phyloP scores from a whole-genome alignment of 371 early-diverging fungal species.

The Syncephalastrum sp. region DNA sequence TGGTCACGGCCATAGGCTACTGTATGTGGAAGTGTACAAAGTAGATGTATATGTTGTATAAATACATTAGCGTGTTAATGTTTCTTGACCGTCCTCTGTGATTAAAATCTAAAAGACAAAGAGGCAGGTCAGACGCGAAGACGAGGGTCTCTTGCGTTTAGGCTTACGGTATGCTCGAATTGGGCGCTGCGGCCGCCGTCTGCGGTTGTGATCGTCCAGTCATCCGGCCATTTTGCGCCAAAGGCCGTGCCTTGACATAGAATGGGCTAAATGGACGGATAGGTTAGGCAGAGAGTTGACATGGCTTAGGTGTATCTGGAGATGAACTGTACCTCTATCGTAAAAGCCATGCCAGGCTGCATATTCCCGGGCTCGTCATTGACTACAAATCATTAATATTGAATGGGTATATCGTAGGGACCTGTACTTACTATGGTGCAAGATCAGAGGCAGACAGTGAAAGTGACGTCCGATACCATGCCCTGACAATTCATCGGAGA shows the following conservation, averaged over 20 bases:
- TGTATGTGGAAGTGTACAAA: constrained; percentile 35
- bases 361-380: constrained; percentile 65
- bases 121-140: too few species aligned
- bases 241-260: constrained; percentile 75
- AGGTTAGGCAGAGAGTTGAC: too few species aligned
- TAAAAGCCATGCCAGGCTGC: constrained; percentile 81
- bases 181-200: constrained; percentile 91
- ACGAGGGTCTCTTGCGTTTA: too few species aligned
- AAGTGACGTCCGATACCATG: constrained; percentile 85
- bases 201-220: constrained; percentile 81
- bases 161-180: constrained; percentile 77
- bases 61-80: neutral
- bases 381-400: constrained; percentile 17
- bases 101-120: too few species aligned
- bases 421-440: constrained; percentile 54
- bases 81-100: neutral
- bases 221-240: constrained; percentile 82
- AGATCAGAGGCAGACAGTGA: constrained; percentile 62
- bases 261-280: constrained; percentile 53
- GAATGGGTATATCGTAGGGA: neutral
- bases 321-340: constrained; percentile 51
- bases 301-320: neutral
- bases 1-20: constrained; percentile 29
- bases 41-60: constrained; percentile 4
- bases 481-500: constrained; percentile 80